Base-by-base conservation (phyloP, 805 yeast species). In the Danielia oregonensis region DNA sequence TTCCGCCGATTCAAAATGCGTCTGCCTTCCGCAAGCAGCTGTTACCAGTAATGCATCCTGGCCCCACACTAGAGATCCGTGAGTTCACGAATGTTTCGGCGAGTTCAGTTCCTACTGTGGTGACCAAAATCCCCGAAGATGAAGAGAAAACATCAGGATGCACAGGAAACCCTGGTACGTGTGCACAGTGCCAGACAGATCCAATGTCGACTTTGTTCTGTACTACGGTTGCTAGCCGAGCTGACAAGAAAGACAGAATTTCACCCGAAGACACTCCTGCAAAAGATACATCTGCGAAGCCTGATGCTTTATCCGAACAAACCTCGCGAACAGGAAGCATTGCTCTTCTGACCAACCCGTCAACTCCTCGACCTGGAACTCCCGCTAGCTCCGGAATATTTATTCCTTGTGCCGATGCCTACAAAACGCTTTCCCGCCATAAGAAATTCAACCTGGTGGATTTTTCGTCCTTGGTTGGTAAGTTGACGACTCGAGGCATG, bases 121-220 rank as follows among this genome's bases (percentile, higher is more conserved):
- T 37, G 17, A 24, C 45, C 3, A 30, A 36, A 15, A 30, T 30
- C 3, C 29, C 26, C 2, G 30, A 21, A 22, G 33, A 13, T 6
- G 31, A 38, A 21, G 48, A 54, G 8, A 39, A 55, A 33, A 55
- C 50, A 12, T 50, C 63, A 2, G 80, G 76, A 8, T 86, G 95
- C 58, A 82, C 91, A 0, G 94, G 94, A 1, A 78, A 86, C 49
- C 96, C 96, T 8, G 95, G 95, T 2, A 78, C 88, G 3, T 87
- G 96, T 55, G 59, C 63, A 5, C 89, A 82, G 59, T 87, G 96
- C 59, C 94, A 82, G 52, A 56, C 63, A 30, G 95, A 88, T 57
- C 95, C 96, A 21, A 79, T 86, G 84, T 80, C 88, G 4, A 86
- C 94, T 2, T 65, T 86, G 26, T 88, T 88, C 61, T 88, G 96